Conservation (phyloP, 192 early-diverging fungal genomes). For the Thamnidium elegans region DNA sequence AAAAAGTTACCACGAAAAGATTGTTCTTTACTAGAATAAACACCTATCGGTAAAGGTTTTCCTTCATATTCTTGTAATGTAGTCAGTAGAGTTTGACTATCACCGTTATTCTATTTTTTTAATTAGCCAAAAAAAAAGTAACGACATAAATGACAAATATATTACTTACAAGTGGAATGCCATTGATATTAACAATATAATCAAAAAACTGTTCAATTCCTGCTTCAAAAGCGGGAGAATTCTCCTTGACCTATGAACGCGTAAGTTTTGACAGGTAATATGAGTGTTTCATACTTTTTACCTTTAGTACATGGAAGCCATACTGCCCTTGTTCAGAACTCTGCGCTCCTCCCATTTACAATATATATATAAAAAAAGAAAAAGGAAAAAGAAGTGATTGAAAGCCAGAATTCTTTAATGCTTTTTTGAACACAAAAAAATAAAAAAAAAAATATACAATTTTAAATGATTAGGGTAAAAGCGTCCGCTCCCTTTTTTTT, state of each 20-base stretch:
- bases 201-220: constrained; percentile 77
- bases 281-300: constrained; percentile 15
- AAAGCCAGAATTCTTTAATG: too few species aligned
- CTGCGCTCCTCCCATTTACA: constrained; percentile 45
- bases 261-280: too few species aligned
- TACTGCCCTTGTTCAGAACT: constrained; percentile 49
- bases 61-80: constrained; percentile 44
- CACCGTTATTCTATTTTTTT: constrained; percentile 18
- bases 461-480: too few species aligned
- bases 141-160: background rate
- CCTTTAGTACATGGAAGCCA: constrained; percentile 71
- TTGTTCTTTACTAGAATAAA: constrained; percentile 61
- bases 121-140: background rate
- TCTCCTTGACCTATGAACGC: constrained; percentile 53
- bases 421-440: too few species aligned
- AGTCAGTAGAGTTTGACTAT: constrained; percentile 40
- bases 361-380: background rate
- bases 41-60: constrained; percentile 45
- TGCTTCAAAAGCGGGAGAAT: constrained; percentile 62
- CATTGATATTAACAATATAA: constrained; percentile 63
- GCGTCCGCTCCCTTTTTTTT: too few species aligned
- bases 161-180: constrained; percentile 42
- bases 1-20: constrained; percentile 41
- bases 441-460: too few species aligned
- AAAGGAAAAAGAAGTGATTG: too few species aligned